Base-by-base conservation (phyloP, 1,284 basidiomycete species). In the Boletellus deceptivus region DNA sequence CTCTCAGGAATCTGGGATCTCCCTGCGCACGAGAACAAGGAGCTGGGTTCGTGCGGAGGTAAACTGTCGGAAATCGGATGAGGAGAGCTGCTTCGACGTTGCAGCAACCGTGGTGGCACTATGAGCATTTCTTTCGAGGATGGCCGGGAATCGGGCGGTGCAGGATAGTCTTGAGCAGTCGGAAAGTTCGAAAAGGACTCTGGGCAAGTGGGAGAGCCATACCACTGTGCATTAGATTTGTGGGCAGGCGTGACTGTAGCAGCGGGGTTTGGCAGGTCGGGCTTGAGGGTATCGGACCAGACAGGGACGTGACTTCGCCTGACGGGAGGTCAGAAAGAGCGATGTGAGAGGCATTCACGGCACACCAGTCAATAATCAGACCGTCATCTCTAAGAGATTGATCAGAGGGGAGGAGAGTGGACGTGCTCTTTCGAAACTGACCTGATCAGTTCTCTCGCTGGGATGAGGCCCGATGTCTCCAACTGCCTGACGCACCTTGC, bases 221-320 rank as follows among this genome's bases (percentile, higher is more conserved):
- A 52, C 42, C 53, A 55, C 27, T 46, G 52, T n/a, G 61, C 63
- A 20, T 69, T 70, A 4, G 61, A 53, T 44, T 53, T 58, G 47
- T 68, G 63, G 13, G 65, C 49, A 16, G 61, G 53, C 42, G 48
- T 27, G 25, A 67, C 69, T 7, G 61, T 53, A 27, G 68, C 53
- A 37, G 63, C 67, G 22, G 69, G 68, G 39, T 68, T 63, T 18
- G 51, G 52, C 1, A 54, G 20, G n/a, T 50, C 53, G 11, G 67
- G 67, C 46, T 54, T 52, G 36, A 67, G 49, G 0, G 65, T 67
- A 46, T 67, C 65, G 41, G 64, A 64, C 64, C 64, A 62, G 38
- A 70, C 65, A 6, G 68, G 60, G 11, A 65, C 54, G 6, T 50
- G 33, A 31, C 67, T 69, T 37, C 25, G 65, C 65, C 67, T 70